Evolutionary conservation across 306 rosid genomes (phyloP).

Genomic region (Gillenia trifoliata): DNA sequence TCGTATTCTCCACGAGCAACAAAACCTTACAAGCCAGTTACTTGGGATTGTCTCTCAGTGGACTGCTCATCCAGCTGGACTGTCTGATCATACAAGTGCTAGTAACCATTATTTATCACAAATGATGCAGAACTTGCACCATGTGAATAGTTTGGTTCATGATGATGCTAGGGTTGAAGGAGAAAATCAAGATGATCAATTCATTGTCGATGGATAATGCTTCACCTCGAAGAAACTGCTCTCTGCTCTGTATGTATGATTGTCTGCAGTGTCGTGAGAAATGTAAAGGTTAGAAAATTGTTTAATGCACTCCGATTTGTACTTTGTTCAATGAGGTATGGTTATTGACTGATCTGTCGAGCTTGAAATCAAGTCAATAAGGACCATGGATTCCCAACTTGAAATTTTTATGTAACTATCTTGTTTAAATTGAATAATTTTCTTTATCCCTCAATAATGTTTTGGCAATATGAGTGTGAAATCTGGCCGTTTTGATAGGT

Average conservation of each 20-base stretch:
- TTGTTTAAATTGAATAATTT: slow-evolving; percentile 10
- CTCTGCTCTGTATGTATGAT: slow-evolving; percentile 22
- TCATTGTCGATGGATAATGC: slow-evolving; percentile 75
- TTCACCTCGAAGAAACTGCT: slow-evolving; percentile 11
- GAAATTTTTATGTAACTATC: slow-evolving; percentile 44
- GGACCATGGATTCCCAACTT: slow-evolving; percentile 8
- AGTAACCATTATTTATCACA: slow-evolving; percentile 89
- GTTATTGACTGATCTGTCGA: slow-evolving; percentile 40
- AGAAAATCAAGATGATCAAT: slow-evolving; percentile 92
- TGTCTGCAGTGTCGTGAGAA: slow-evolving; percentile 28
- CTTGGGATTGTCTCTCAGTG: slow-evolving; percentile 88
- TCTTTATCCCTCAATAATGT: not conserved
- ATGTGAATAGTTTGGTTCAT: slow-evolving; percentile 79
- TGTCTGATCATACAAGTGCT: slow-evolving; percentile 84
- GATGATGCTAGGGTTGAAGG: slow-evolving; percentile 83
- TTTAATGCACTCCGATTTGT: slow-evolving; percentile 38
- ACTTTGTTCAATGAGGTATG: slow-evolving; percentile 36
- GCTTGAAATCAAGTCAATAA: slow-evolving; percentile 22
- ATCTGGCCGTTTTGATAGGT: not conserved
- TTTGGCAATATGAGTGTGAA: not conserved
- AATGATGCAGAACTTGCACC: slow-evolving; percentile 95
- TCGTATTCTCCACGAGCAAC: slow-evolving; percentile 88
- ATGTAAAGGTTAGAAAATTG: slow-evolving; percentile 45
- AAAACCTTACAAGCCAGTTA: slow-evolving; percentile 69
- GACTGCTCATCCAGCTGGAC: slow-evolving; percentile 76